Conservation (phyloP, 352 stramenopile genomes). For the Globisporangium apiculatum region DNA sequence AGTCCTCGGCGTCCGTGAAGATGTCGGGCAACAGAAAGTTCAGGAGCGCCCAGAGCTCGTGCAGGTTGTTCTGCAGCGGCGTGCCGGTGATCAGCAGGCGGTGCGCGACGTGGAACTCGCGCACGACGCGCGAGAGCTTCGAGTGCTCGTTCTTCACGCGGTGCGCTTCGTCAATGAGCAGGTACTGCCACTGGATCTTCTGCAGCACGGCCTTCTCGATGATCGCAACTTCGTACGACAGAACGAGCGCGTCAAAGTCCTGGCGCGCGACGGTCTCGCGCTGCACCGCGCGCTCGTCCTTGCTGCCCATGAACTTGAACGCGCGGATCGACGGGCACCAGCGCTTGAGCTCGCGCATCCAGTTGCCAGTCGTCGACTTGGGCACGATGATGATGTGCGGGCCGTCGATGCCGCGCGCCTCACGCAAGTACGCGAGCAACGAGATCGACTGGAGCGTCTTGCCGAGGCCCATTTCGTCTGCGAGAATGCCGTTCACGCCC, state of each 20-base stretch:
- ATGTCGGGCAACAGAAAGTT: conserved; percentile 96
- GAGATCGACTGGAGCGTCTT: conserved; percentile 98
- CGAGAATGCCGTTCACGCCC: conserved; percentile 80
- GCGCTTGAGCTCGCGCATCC: conserved; percentile 97
- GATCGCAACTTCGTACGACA: conserved; percentile 92
- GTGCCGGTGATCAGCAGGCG: conserved; percentile 96
- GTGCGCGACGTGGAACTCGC: conserved; percentile 92
- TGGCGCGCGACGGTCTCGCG: conserved; percentile 67
- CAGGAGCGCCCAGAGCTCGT: conserved; percentile 99
- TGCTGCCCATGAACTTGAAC: conserved; percentile 95
- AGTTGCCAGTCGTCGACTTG: conserved; percentile 98
- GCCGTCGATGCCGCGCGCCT: conserved; percentile 89
- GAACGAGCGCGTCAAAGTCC: conserved; percentile 92
- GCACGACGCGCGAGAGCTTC: conserved; percentile 82
- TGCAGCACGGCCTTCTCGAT: conserved; percentile 90
- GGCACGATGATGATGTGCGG: conserved; percentile 98
- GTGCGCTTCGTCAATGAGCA: conserved; percentile 98
- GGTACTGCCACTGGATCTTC: conserved; percentile 96
- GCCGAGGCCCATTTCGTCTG: conserved; percentile 88
- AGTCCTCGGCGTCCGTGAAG: conserved; percentile 96
- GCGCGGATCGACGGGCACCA: conserved; percentile 93
- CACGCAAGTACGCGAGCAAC: conserved; percentile 94
- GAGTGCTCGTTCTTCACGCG: conserved; percentile 97
- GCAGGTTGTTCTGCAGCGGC: conserved; percentile 99
- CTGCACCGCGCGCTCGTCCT: conserved; percentile 92